Evolutionary conservation across 257 asterid species (phyloP).

Genomic region (Solanum gandarillasii): DNA sequence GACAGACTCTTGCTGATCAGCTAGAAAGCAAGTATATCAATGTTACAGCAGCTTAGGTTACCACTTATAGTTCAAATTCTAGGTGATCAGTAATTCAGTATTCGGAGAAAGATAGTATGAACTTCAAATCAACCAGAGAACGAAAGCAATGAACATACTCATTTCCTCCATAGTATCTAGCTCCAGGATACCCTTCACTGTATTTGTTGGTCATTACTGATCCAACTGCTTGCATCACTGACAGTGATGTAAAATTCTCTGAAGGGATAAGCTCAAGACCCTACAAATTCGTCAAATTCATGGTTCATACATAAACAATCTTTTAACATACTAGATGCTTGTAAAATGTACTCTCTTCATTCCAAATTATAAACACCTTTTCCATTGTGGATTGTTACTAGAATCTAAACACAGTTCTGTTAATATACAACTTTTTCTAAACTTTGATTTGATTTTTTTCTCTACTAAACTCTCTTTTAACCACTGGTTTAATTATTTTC

Average conservation of each 20-base stretch:
- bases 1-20: not conserved
- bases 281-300: slow-evolving; percentile 14
- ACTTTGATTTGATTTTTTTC: not conserved
- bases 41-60: not conserved
- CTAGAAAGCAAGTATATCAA: not conserved
- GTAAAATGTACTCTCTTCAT: not conserved
- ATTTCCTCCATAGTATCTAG: slow-evolving; percentile 95
- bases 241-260: slow-evolving; percentile 82
- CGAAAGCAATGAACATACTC: slow-evolving; percentile 43
- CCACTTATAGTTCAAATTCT: not conserved
- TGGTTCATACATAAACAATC: not conserved
- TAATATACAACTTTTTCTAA: not conserved
- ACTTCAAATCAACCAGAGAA: not conserved
- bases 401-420: not conserved
- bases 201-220: slow-evolving; percentile 93
- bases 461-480: not conserved
- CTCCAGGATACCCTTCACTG: slow-evolving; percentile 98
- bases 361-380: not conserved
- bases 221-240: slow-evolving; percentile 98
- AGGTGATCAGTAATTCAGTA: not conserved
- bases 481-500: not conserved
- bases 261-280: slow-evolving; percentile 93
- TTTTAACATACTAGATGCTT: not conserved
- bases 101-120: not conserved
- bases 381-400: not conserved